Conservation (phyloP, 139 green algal species). For the Tetradesmus obliquus region DNA sequence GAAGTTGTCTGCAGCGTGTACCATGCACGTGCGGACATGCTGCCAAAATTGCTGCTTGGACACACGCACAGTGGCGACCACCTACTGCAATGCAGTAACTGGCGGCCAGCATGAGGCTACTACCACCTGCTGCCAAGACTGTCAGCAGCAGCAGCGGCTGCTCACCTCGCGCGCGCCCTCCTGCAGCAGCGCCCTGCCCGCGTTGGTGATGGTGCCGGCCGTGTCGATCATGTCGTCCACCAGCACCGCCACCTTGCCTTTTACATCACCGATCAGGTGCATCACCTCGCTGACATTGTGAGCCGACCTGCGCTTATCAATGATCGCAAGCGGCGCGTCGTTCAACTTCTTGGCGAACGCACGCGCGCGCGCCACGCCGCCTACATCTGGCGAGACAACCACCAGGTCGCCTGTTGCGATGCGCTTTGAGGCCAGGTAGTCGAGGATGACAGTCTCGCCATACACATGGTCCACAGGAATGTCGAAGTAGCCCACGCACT, state of each 20-base stretch:
- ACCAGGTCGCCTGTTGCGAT: slow-evolving; percentile 95
- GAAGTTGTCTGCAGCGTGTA: neutral
- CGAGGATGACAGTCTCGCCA: slow-evolving; percentile 92
- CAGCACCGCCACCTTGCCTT: slow-evolving; percentile 98
- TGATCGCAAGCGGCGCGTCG: slow-evolving; percentile 98
- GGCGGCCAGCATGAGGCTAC: neutral
- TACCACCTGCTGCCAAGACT: slow-evolving; percentile 25
- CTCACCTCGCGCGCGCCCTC: slow-evolving; percentile 79
- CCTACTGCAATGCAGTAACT: neutral
- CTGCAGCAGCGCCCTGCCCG: slow-evolving; percentile 87
- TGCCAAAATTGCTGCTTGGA: neutral
- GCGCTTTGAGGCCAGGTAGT: slow-evolving; percentile 98
- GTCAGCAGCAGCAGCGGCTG: neutral
- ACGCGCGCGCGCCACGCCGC: slow-evolving; percentile 96
- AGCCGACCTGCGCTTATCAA: slow-evolving; percentile 96
- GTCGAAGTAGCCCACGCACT: slow-evolving; percentile 99
- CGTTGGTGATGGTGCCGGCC: slow-evolving; percentile 98
- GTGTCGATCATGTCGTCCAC: slow-evolving; percentile 99
- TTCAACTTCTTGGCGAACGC: slow-evolving; percentile 99
- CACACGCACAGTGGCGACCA: neutral
- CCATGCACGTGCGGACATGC: neutral
- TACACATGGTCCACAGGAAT: slow-evolving; percentile 99
- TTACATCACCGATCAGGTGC: slow-evolving; percentile 99
- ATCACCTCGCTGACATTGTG: slow-evolving; percentile 99
- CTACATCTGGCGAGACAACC: slow-evolving; percentile 98